phyloP scores from a whole-genome alignment of 352 stramenopile species.

The Globisporangium camurandrum region DNA sequence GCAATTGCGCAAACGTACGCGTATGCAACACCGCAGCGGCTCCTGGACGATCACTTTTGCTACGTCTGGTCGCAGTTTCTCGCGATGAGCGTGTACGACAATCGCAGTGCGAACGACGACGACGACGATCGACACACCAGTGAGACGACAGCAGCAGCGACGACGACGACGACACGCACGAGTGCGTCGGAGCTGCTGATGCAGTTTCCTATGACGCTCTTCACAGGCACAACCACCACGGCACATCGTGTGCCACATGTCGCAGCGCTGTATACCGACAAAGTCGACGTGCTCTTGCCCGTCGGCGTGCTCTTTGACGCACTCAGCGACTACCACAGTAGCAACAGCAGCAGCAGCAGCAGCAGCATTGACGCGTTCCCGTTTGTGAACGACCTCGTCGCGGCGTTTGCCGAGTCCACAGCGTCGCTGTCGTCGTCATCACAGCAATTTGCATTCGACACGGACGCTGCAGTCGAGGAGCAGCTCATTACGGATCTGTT shows the following conservation, averaged over 20 bases:
- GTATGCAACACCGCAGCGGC: slow-evolving; percentile 27
- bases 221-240: background rate
- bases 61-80: slow-evolving; percentile 39
- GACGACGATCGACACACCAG: background rate
- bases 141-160: background rate
- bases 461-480: slow-evolving; percentile 22
- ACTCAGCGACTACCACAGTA: slow-evolving; percentile 20
- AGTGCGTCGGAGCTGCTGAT: slow-evolving; percentile 15
- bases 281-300: slow-evolving; percentile 45
- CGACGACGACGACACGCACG: background rate
- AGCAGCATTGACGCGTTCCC: slow-evolving; percentile 10
- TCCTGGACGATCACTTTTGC: slow-evolving; percentile 66
- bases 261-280: slow-evolving; percentile 15
- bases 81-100: slow-evolving; percentile 1
- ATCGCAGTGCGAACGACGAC: background rate
- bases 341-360: no score
- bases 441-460: background rate
- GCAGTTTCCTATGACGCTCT: slow-evolving; percentile 26
- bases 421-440: no score
- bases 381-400: slow-evolving; percentile 28
- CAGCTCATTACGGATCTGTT: slow-evolving; percentile 69
- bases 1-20: slow-evolving; percentile 38
- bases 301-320: slow-evolving; percentile 36
- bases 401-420: slow-evolving; percentile 3
- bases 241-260: background rate